These are phyloP conservation scores for Phytopythium litorale DNA, from an alignment of 352 stramenopile species.

Conservation along the genomic window DNA sequence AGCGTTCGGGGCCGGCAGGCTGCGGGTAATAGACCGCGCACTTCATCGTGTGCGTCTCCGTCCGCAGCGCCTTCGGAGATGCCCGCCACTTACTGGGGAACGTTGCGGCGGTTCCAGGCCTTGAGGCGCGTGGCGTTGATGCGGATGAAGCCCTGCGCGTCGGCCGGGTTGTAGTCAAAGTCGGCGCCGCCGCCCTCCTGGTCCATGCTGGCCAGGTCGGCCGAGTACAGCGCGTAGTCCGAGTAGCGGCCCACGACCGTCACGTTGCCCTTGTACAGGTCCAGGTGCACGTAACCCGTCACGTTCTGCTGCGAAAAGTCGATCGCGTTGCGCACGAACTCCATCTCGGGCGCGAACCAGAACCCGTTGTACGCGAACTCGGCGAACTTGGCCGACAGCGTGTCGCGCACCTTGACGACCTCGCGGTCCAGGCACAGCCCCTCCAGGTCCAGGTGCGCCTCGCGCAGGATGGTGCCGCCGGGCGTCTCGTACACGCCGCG, in stretches of 20 bases:
- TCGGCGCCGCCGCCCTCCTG: slow-evolving; percentile 93
- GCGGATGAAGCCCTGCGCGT: slow-evolving; percentile 98
- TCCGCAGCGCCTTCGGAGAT: not conserved
- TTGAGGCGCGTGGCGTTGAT: slow-evolving; percentile 98
- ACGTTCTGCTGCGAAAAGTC: slow-evolving; percentile 95
- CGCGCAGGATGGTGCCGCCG: slow-evolving; percentile 90
- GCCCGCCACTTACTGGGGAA: slow-evolving; percentile 34
- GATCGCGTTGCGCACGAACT: slow-evolving; percentile 95
- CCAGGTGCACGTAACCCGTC: slow-evolving; percentile 91
- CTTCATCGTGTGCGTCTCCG: slow-evolving; percentile 2
- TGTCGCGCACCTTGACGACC: slow-evolving; percentile 93
- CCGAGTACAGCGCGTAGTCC: slow-evolving; percentile 95
- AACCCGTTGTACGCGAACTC: slow-evolving; percentile 99
- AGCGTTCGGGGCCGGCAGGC: not conserved
- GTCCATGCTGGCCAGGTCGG: slow-evolving; percentile 98
- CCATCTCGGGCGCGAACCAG: slow-evolving; percentile 99
- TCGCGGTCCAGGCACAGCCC: slow-evolving; percentile 97
- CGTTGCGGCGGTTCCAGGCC: slow-evolving; percentile 76
- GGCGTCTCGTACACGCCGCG: slow-evolving; percentile 99
- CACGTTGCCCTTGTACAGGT: slow-evolving; percentile 98
- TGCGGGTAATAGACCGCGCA: slow-evolving; percentile 9
- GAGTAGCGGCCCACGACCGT: slow-evolving; percentile 91
- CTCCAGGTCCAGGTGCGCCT: slow-evolving; percentile 91
- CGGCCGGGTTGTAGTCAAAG: slow-evolving; percentile 98
- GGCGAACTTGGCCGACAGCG: slow-evolving; percentile 93